phyloP scores from a whole-genome alignment of 306 rosid genomes.

The Heteromeles arbutifolia region DNA sequence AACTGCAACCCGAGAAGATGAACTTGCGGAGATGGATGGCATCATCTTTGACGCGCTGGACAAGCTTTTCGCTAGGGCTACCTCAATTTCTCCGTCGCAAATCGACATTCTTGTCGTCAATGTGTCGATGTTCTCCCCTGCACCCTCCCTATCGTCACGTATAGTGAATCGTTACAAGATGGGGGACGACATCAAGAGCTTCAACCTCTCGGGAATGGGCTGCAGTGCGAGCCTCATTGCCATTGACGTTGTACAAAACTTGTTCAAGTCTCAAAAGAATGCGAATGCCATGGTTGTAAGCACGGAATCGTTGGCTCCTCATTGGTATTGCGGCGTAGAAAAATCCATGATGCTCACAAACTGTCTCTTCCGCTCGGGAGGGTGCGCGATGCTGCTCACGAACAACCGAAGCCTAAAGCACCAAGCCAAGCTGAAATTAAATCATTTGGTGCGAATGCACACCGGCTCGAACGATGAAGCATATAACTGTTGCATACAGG shows the following conservation, averaged over 20 bases:
- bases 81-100: constrained; percentile 38
- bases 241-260: constrained; percentile 59
- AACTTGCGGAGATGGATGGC: constrained; percentile 58
- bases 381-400: constrained; percentile 66
- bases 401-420: constrained; percentile 35
- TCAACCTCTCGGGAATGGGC: constrained; percentile 85
- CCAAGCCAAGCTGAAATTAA: constrained; percentile 51
- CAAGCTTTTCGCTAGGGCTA: constrained; percentile 38
- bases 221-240: constrained; percentile 73
- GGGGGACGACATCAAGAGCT: constrained; percentile 53
- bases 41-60: constrained; percentile 62
- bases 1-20: constrained; percentile 29
- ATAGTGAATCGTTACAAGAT: constrained; percentile 69
- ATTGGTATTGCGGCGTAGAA: constrained; percentile 74
- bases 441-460: constrained; percentile 58
- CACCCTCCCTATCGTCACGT: constrained; percentile 64
- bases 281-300: constrained; percentile 57
- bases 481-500: constrained; percentile 64
- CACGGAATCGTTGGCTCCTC: constrained; percentile 70
- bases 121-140: constrained; percentile 66
- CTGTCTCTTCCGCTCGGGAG: constrained; percentile 75
- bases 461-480: constrained; percentile 72
- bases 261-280: constrained; percentile 44
- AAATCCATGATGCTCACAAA: constrained; percentile 75
- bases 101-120: constrained; percentile 72